Evolutionary conservation across 768 basidiomycete species (phyloP).

Genomic region (Mycena galericulata): DNA sequence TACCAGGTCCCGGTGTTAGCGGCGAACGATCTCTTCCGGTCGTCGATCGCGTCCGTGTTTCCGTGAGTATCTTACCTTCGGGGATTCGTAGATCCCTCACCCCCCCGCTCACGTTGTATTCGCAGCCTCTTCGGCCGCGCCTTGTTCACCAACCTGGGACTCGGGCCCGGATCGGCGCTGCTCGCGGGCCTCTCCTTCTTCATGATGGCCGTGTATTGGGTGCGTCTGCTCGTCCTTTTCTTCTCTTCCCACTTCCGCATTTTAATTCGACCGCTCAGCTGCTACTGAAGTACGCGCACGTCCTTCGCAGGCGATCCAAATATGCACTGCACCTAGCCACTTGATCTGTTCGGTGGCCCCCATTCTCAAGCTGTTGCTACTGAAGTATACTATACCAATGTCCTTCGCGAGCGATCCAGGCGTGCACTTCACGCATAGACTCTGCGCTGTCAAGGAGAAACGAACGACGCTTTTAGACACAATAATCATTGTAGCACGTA

Average conservation of each 20-base stretch:
- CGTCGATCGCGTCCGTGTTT: conserved; percentile 40
- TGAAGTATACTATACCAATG: too few species aligned
- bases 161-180: conserved; percentile 40
- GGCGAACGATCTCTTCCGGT: conserved; percentile 47
- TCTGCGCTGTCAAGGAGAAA: too few species aligned
- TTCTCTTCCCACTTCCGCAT: neutral
- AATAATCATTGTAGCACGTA: too few species aligned
- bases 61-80: conserved; percentile 26
- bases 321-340: too few species aligned
- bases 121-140: conserved; percentile 38
- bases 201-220: conserved; percentile 38
- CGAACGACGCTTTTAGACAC: too few species aligned
- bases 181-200: conserved; percentile 41
- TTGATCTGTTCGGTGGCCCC: too few species aligned
- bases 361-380: too few species aligned
- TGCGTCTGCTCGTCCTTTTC: neutral
- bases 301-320: conserved; percentile 28
- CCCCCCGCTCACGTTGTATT: neutral
- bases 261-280: neutral
- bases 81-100: neutral
- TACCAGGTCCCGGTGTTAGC: conserved; percentile 48
- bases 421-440: too few species aligned
- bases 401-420: too few species aligned
- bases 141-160: conserved; percentile 38
- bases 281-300: conserved; percentile 27